A percentile compares a stretch with the other conserved stretches of the same genome.
Conservation (phyloP, 2,329 filamentous ascomycete genomes). For the Phyllosticta paracitricarpa region DNA sequence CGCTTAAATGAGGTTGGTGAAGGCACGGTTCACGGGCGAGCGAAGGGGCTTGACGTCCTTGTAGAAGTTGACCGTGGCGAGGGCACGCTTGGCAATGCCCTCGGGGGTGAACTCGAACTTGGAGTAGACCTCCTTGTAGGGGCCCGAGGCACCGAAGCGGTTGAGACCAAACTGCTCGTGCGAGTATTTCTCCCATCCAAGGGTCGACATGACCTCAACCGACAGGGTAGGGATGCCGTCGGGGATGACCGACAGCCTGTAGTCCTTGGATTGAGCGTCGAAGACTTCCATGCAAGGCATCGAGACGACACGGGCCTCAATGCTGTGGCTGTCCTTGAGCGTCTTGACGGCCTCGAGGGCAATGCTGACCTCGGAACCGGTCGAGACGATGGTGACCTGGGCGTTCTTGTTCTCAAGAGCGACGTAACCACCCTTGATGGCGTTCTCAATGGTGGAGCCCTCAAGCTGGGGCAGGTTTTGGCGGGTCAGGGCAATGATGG, state of each 20-base stretch:
- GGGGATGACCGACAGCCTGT: conserved; percentile 84
- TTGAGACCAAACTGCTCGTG: conserved; percentile 99
- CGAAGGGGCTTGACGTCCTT: conserved; percentile 82
- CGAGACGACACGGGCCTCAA: conserved; percentile 87
- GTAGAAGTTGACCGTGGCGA: conserved; percentile 92
- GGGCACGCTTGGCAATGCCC: conserved; percentile 88
- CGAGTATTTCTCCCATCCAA: conserved; percentile 98
- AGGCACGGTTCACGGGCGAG: conserved; percentile 93
- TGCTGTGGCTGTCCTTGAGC: conserved; percentile 76
- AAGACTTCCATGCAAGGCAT: conserved; percentile 97
- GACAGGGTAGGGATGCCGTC: conserved; percentile 89
- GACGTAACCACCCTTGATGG: conserved; percentile 91
- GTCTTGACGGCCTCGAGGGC: conserved; percentile 87
- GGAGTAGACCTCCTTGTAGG: conserved; percentile 98
- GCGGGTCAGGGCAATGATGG: conserved; percentile 87
- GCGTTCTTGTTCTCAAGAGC: conserved; percentile 75
- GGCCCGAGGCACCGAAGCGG: conserved; percentile 93
- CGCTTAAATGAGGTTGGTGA: conserved; percentile 86
- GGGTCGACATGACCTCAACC: conserved; percentile 92
- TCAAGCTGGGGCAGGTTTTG: conserved; percentile 98
- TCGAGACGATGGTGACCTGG: conserved; percentile 81
- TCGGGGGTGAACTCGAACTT: conserved; percentile 99
- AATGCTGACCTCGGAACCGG: conserved; percentile 91
- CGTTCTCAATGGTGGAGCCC: conserved; percentile 80
- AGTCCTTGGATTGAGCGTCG: conserved; percentile 86